phyloP scores from a whole-genome alignment of 1,284 basidiomycete species.

The Dichomitus squalens region DNA sequence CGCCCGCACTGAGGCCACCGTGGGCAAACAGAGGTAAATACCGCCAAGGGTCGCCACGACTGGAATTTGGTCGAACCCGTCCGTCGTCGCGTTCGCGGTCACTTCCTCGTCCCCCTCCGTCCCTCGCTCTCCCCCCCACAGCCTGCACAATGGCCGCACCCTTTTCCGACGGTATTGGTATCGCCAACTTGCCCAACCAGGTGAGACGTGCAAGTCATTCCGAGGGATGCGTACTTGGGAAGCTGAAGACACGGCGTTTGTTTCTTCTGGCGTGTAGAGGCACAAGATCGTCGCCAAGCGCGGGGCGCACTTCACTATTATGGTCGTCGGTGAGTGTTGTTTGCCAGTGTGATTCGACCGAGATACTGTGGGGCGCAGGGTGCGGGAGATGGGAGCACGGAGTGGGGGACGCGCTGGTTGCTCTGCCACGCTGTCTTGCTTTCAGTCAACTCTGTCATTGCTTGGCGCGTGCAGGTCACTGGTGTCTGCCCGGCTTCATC shows the following conservation, averaged over 20 bases:
- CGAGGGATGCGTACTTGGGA: background rate
- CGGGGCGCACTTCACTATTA: constrained; percentile 98
- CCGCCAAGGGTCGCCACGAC: constrained; percentile 8
- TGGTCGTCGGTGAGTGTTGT: constrained; percentile 91
- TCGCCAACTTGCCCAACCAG: constrained; percentile 97
- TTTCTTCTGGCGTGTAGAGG: constrained; percentile 64
- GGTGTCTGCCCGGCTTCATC: too few relatives aligned
- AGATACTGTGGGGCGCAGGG: background rate
- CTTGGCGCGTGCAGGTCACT: background rate
- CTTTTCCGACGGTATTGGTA: constrained; percentile 75
- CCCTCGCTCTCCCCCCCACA: background rate
- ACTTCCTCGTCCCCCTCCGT: background rate
- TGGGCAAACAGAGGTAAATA: constrained; percentile 19
- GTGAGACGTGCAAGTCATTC: constrained; percentile 45
- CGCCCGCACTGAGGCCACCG: constrained; percentile 20
- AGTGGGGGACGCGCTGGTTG: background rate
- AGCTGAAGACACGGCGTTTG: constrained; percentile 16
- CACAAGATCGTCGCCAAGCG: constrained; percentile 97
- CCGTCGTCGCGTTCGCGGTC: constrained; percentile 5
- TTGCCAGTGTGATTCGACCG: background rate
- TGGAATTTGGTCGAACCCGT: constrained; percentile 18
- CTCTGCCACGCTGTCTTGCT: constrained; percentile 13
- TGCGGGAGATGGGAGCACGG: background rate
- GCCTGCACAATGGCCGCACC: constrained; percentile 24
- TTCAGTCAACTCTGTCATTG: background rate